phyloP scores from a whole-genome alignment of 2,329 filamentous ascomycete species.

The Diaporthe vaccinii region DNA sequence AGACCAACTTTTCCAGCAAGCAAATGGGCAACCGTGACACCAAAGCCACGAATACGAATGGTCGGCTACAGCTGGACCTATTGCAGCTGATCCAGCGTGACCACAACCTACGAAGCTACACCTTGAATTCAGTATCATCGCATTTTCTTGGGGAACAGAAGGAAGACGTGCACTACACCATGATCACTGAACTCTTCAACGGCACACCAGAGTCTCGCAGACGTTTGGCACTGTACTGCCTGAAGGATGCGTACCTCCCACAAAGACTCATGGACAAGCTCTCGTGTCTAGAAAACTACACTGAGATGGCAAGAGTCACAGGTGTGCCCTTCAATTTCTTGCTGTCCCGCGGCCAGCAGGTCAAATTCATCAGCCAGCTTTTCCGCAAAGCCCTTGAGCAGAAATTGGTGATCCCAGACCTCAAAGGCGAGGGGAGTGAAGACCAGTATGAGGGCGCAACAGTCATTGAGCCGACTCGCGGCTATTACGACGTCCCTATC shows the following conservation, averaged over 20 bases:
- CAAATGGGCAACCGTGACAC: conserved; percentile 98
- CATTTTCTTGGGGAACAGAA: conserved; percentile 98
- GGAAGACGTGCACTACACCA: conserved; percentile 98
- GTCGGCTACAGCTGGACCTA: conserved; percentile 90
- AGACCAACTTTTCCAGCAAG: conserved; percentile 94
- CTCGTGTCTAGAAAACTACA: conserved; percentile 98
- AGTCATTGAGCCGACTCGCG: conserved; percentile 94
- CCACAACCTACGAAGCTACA: conserved; percentile 95
- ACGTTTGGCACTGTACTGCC: conserved; percentile 92
- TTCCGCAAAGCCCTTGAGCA: conserved; percentile 96
- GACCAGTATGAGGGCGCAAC: conserved; percentile 98
- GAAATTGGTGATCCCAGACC: conserved; percentile 92
- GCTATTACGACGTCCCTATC: conserved; percentile 94
- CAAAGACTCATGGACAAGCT: conserved; percentile 97
- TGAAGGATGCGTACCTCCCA: conserved; percentile 97
- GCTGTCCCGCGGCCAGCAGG: conserved; percentile 91
- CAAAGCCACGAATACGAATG: conserved; percentile 94
- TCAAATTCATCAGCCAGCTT: conserved; percentile 97
- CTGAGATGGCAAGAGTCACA: conserved; percentile 99
- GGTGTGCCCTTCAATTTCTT: conserved; percentile 98
- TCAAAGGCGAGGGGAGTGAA: conserved; percentile 77
- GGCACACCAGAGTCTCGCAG: conserved; percentile 93
- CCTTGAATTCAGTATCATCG: conserved; percentile 93
- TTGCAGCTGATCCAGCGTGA: conserved; percentile 96
- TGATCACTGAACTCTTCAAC: conserved; percentile 99